Evolutionary conservation across 225 moss, liverwort and hornwort species (phyloP).

Genomic region (Pseudoscleropodium purum): DNA sequence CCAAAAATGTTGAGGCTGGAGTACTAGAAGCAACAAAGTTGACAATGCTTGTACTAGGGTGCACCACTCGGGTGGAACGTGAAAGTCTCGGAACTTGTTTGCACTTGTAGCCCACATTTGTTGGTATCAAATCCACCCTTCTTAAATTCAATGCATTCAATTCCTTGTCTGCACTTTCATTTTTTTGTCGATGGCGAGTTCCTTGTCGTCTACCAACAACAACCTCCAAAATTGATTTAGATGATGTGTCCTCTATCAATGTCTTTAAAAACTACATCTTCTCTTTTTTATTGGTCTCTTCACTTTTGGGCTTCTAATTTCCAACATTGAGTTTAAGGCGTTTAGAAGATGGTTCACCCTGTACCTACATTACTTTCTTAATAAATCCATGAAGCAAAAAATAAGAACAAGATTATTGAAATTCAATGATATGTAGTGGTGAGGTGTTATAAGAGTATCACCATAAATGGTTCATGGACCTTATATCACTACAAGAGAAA

Average conservation of each 20-base stretch:
- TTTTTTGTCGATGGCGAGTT: rapidly evolving
- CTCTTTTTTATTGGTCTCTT: neutral
- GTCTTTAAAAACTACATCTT: neutral
- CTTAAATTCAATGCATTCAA: neutral
- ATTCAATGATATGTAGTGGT: neutral
- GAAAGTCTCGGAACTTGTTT: neutral
- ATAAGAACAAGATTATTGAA: too few relatives aligned
- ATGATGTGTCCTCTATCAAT: neutral
- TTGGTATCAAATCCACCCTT: neutral
- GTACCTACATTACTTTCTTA: neutral
- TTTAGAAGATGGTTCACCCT: neutral
- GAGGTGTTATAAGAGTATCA: neutral
- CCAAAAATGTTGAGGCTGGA: neutral
- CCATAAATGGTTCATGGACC: neutral
- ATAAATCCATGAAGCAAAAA: neutral
- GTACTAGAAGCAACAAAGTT: neutral
- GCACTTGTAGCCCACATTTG: neutral
- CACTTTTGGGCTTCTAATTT: neutral
- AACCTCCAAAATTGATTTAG: neutral
- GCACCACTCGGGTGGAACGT: neutral
- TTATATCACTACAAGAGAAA: neutral
- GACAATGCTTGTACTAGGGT: neutral
- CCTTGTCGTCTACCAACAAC: rapidly evolving
- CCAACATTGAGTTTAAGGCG: neutral
- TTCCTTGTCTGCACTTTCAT: neutral